Conservation (phyloP, 129 eudicot genomes). For the Flaveria linearis region DNA sequence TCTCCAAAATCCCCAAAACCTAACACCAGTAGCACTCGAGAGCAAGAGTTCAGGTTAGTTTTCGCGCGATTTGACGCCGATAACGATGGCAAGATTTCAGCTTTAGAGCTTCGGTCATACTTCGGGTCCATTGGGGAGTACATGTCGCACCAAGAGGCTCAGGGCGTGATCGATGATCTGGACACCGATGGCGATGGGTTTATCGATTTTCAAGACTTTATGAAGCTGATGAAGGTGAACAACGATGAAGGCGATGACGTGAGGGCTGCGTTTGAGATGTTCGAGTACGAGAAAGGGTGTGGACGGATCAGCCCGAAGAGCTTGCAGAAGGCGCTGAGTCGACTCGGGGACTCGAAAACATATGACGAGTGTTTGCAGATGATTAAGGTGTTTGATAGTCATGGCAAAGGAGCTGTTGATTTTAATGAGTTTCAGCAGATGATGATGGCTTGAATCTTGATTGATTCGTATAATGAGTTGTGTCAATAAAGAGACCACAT, state of each 20-base stretch:
- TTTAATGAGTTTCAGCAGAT: slow-evolving; percentile 70
- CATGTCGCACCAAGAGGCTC: slow-evolving; percentile 73
- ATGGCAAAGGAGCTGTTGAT: slow-evolving; percentile 74
- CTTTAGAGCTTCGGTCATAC: slow-evolving; percentile 57
- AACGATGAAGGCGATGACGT: slow-evolving; percentile 46
- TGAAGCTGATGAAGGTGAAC: slow-evolving; percentile 45
- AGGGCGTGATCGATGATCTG: slow-evolving; percentile 49
- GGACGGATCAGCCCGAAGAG: slow-evolving; percentile 68
- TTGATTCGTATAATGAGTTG: neutral
- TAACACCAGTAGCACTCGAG: neutral
- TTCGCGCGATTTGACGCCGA: slow-evolving; percentile 61
- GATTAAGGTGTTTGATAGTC: slow-evolving; percentile 61
- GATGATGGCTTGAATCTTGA: slow-evolving; percentile 56
- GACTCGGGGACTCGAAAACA: slow-evolving; percentile 63
- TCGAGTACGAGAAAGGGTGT: slow-evolving; percentile 71
- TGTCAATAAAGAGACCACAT: too few species aligned
- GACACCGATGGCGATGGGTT: slow-evolving; percentile 60
- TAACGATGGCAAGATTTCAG: slow-evolving; percentile 68
- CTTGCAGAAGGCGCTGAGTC: slow-evolving; percentile 60
- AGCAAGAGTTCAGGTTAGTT: slow-evolving; percentile 49
- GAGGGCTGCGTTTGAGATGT: slow-evolving; percentile 71
- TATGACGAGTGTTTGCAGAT: slow-evolving; percentile 69
- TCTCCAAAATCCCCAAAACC: slow-evolving; percentile 45
- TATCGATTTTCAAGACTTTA: slow-evolving; percentile 60
- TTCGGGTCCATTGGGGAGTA: slow-evolving; percentile 69